Base-by-base conservation (phyloP, 345 rosid species). In the Aquilaria yunnanensis region DNA sequence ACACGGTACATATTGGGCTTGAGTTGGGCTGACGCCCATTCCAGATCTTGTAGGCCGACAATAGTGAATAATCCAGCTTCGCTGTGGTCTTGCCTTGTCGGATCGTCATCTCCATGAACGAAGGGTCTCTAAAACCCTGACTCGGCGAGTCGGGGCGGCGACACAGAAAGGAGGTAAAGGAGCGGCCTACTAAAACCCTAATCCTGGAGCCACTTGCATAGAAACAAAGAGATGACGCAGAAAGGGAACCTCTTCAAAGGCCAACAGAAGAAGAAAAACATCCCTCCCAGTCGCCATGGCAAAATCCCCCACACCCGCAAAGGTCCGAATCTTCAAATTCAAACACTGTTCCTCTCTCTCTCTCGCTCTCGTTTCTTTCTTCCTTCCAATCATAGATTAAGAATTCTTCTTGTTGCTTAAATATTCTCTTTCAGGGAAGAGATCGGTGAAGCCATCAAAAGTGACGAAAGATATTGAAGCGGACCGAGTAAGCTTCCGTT, bases 201-300 rank as follows among this genome's bases (percentile, higher is more conserved):
- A 3, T 14, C 8, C 43, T 1, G 7, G 34, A 50, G 6, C 45
- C 2, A 14, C 11, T 34, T 32, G 43, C 33, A 4, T 9, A 6
- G 32, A 23, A 32, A 16, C 12, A 13, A 46, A 66, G 60, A 67
- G 85, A 92, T 93, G 98, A 87, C 97, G 71, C 98, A 93, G 83
- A 93, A 86, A 73, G 79, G 77, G 57, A 73, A 70, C 66, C 87
- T 77, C 13, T 92, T 90, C 85, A 92, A 92, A 72, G 98, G 98
- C 13, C 80, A 89, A 46, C 74, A 81, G 82, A 90, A 85, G 81
- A 83, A 68, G 82, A 90, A 93, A 69, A 33, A 79, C 2, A 59
- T 87, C 16, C 85, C 92, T 63, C 83, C 80, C 2, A 93, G 66
- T 74, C 98, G 97, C 72, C 97, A 93, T 59, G 98, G 97, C 0